Conservation (phyloP, 176 grass and related monocot genomes). For the Cenchrus purpureus region DNA sequence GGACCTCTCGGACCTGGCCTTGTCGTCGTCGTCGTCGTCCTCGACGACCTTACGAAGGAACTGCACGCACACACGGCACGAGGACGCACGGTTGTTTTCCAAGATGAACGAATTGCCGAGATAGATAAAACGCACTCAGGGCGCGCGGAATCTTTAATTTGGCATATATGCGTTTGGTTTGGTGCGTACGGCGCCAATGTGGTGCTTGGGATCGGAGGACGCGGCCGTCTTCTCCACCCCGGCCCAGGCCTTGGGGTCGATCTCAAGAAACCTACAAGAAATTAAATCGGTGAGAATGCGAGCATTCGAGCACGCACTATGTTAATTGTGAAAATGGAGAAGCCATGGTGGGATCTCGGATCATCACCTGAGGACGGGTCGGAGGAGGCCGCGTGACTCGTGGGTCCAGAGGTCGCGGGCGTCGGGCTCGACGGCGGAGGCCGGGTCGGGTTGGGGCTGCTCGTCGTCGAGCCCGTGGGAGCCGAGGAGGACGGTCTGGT, state of each 20-base stretch:
- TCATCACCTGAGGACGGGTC: constrained; percentile 79
- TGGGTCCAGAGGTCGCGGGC: constrained; percentile 78
- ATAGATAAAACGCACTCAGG: too few relatives aligned
- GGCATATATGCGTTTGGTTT: background rate
- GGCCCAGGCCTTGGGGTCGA: constrained; percentile 83
- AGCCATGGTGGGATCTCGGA: too few relatives aligned
- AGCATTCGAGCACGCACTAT: background rate
- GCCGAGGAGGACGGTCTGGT: constrained; percentile 82
- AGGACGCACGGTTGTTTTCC: background rate
- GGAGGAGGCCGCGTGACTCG: constrained; percentile 83
- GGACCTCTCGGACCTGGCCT: constrained; percentile 53
- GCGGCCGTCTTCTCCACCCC: constrained; percentile 90
- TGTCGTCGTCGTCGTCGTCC: constrained; percentile 66
- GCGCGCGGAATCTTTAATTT: too few relatives aligned
- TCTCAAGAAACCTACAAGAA: constrained; percentile 75
- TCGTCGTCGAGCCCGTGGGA: constrained; percentile 55
- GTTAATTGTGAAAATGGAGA: background rate
- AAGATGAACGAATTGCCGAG: background rate
- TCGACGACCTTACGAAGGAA: constrained; percentile 80
- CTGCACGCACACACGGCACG: constrained; percentile 38
- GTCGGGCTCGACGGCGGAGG: constrained; percentile 46
- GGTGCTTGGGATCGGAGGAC: constrained; percentile 75
- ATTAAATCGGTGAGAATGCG: background rate
- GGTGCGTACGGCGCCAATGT: constrained; percentile 74
- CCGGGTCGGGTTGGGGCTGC: constrained; percentile 1